Percentiles rank a stretch among this genome's conserved stretches.
Conservation (phyloP, 2,329 filamentous ascomycete species). For the Fusarium sororula region DNA sequence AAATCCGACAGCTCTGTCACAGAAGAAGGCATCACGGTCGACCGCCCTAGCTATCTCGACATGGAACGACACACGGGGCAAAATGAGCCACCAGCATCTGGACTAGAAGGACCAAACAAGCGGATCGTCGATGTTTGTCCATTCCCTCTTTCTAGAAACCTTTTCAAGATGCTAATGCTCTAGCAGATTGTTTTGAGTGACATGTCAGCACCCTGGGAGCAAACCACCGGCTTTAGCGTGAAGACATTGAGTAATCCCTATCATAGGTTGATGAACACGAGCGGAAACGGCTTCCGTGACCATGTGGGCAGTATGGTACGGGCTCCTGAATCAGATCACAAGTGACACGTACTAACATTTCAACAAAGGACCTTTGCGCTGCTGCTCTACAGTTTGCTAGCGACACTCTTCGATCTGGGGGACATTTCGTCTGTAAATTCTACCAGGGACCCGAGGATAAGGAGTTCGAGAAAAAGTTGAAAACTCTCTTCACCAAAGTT, state of each 20-base stretch:
- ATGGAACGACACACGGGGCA: constrained; percentile 59
- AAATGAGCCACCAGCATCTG: not conserved
- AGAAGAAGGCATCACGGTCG: constrained; percentile 40
- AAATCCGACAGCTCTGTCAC: constrained; percentile 27
- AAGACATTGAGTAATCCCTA: constrained; percentile 95
- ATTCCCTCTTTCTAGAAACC: not conserved
- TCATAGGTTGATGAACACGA: constrained; percentile 99
- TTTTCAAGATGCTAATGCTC: constrained; percentile 22
- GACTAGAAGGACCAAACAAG: constrained; percentile 37
- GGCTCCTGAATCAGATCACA: too few species aligned
- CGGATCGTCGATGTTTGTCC: constrained; percentile 74
- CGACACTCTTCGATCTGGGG: constrained; percentile 82
- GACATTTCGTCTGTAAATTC: constrained; percentile 97
- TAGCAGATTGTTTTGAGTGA: constrained; percentile 87
- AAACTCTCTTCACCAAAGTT: constrained; percentile 80
- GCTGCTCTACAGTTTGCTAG: constrained; percentile 87
- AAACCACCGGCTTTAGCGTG: constrained; percentile 80
- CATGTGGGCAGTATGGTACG: constrained; percentile 94
- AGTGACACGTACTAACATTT: not conserved
- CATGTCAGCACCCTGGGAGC: constrained; percentile 97
- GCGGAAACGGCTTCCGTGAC: constrained; percentile 84
- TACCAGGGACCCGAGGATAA: constrained; percentile 93
- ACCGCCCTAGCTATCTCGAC: constrained; percentile 71
- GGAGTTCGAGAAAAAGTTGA: constrained; percentile 76
- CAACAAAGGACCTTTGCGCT: constrained; percentile 80